Evolutionary conservation across 495 filamentous ascomycete genomes (phyloP).

Genomic region (Daldinia decipiens): DNA sequence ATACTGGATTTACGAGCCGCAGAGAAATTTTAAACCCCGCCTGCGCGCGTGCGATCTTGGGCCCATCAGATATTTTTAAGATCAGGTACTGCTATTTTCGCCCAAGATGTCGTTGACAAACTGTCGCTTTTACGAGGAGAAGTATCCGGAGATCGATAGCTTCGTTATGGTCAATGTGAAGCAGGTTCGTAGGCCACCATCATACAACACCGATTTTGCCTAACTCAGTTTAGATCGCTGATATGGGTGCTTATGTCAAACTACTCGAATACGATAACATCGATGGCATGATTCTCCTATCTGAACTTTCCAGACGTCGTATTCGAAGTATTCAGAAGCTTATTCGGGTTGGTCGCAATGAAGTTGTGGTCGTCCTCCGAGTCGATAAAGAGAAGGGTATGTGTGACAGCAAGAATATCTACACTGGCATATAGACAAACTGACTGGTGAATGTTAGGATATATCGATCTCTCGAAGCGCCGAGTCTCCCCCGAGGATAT

Average conservation of each 20-base stretch:
- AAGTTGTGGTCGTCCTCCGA: slow-evolving; percentile 96
- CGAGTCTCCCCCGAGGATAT: slow-evolving; percentile 98
- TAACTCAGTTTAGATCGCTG: slow-evolving; percentile 78
- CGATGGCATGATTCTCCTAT: slow-evolving; percentile 98
- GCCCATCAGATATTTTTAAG: slow-evolving; percentile 18
- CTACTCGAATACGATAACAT: slow-evolving; percentile 99
- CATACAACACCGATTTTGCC: slow-evolving; percentile 14
- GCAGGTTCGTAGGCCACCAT: slow-evolving; percentile 68
- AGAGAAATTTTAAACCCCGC: slow-evolving; percentile 27
- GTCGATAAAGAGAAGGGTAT: slow-evolving; percentile 98
- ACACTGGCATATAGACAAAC: slow-evolving; percentile 16
- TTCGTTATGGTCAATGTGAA: slow-evolving; percentile 99
- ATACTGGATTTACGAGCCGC: slow-evolving; percentile 19
- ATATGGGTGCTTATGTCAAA: slow-evolving; percentile 99
- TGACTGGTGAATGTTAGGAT: slow-evolving; percentile 63
- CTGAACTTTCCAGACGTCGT: slow-evolving; percentile 93
- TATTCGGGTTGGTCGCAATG: slow-evolving; percentile 95
- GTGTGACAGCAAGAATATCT: slow-evolving; percentile 28
- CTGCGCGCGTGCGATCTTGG: slow-evolving; percentile 40
- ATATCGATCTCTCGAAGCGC: slow-evolving; percentile 98
- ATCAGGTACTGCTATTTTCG: slow-evolving; percentile 22
- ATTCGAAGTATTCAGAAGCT: slow-evolving; percentile 99
- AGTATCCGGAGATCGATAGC: slow-evolving; percentile 97
- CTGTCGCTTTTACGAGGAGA: slow-evolving; percentile 98
- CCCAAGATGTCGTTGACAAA: slow-evolving; percentile 93